A percentile compares a stretch with the other conserved stretches of the same genome.
phyloP scores from a whole-genome alignment of 805 yeast species.

The Pichia cabralensis region DNA sequence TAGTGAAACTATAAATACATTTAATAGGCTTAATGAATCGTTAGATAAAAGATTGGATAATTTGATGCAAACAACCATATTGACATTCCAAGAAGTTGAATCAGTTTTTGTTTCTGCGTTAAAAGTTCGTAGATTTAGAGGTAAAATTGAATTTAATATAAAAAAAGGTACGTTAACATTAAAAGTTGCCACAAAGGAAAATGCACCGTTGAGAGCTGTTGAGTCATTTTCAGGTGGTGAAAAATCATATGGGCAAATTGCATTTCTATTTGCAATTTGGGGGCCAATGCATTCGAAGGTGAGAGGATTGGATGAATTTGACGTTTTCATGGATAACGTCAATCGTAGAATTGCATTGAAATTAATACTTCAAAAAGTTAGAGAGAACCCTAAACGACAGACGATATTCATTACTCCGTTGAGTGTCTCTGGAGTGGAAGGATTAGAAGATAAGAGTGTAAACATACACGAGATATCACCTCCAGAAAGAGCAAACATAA shows the following conservation, averaged over 20 bases:
- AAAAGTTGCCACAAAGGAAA: conserved; percentile 52
- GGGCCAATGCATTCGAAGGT: conserved; percentile 79
- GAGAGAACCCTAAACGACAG: conserved; percentile 60
- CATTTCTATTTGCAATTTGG: conserved; percentile 86
- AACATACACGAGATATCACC: conserved; percentile 51
- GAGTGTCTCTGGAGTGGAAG: conserved; percentile 68
- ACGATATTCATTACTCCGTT: conserved; percentile 92
- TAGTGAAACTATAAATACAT: conserved; percentile 23
- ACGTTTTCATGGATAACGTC: conserved; percentile 94
- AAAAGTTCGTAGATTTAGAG: conserved; percentile 61
- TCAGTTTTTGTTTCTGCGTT: conserved; percentile 50
- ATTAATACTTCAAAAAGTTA: conserved; percentile 59
- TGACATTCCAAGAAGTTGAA: conserved; percentile 40
- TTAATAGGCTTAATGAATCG: conserved; percentile 25
- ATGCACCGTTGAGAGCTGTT: conserved; percentile 53
- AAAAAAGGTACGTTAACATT: conserved; percentile 40
- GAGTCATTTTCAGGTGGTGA: conserved; percentile 94
- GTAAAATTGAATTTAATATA: conserved; percentile 57
- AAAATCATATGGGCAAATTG: conserved; percentile 86
- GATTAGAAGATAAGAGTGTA: conserved; percentile 42
- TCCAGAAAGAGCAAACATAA: conserved; percentile 20
- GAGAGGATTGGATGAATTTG: conserved; percentile 91
- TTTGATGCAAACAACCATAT: conserved; percentile 29
- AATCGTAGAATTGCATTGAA: conserved; percentile 74
- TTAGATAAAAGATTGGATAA: conserved; percentile 34